A percentile compares a stretch with the other conserved stretches of the same genome.
phyloP scores from a whole-genome alignment of 2,329 filamentous ascomycete genomes.

The Penicillium sp. region DNA sequence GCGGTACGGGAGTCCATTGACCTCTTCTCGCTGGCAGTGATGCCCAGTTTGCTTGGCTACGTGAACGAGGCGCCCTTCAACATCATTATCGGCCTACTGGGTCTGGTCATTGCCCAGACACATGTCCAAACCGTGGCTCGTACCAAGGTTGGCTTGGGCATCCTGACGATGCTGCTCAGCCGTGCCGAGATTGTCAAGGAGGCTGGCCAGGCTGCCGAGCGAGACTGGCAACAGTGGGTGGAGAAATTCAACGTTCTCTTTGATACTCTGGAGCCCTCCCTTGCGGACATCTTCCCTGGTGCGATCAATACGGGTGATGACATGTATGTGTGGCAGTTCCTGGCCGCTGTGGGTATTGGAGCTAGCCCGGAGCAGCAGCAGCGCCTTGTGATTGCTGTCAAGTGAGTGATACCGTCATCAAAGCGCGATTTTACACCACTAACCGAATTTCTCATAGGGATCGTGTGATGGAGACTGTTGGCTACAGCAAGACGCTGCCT shows the following conservation, averaged over 20 bases:
- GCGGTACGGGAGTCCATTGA: slow-evolving; percentile 89
- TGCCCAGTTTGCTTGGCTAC: slow-evolving; percentile 86
- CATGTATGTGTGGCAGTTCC: slow-evolving; percentile 96
- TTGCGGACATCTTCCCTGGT: slow-evolving; percentile 86
- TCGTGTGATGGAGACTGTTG: slow-evolving; percentile 92
- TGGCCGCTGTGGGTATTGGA: slow-evolving; percentile 91
- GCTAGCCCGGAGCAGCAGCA: slow-evolving; percentile 95
- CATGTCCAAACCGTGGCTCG: slow-evolving; percentile 83
- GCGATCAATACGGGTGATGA: slow-evolving; percentile 90
- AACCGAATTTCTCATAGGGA: slow-evolving; percentile 56
- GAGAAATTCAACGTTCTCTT: slow-evolving; percentile 84
- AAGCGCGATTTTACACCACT: slow-evolving; percentile 12
- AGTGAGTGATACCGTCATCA: slow-evolving; percentile 53
- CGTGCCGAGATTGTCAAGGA: slow-evolving; percentile 93
- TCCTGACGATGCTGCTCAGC: slow-evolving; percentile 92
- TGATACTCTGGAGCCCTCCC: slow-evolving; percentile 78
- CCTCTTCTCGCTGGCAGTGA: slow-evolving; percentile 82
- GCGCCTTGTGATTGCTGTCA: slow-evolving; percentile 89
- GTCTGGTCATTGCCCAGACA: slow-evolving; percentile 77
- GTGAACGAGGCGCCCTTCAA: slow-evolving; percentile 88
- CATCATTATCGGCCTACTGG: slow-evolving; percentile 87
- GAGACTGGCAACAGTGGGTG: slow-evolving; percentile 81
- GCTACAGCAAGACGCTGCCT: slow-evolving; percentile 84
- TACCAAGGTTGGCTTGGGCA: slow-evolving; percentile 83
- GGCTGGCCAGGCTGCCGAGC: slow-evolving; percentile 68